A percentile compares a stretch with the other conserved stretches of the same genome.
Conservation (phyloP, 305 asterid genomes). For the Fraxinus floribunda region DNA sequence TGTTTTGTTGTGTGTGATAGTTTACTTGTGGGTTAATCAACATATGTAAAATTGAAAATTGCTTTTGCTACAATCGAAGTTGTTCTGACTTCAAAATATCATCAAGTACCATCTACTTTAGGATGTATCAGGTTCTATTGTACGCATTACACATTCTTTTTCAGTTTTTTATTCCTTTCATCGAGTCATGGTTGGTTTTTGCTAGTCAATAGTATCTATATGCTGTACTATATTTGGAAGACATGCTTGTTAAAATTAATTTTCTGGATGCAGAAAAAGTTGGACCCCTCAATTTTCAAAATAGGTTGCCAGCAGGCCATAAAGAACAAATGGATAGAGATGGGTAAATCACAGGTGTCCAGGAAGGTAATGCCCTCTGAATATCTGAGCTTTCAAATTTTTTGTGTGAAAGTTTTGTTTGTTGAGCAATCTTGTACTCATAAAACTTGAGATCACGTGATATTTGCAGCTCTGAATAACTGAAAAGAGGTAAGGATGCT, state of each 20-base stretch:
- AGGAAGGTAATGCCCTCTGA: slow-evolving; percentile 53
- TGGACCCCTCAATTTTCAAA: slow-evolving; percentile 59
- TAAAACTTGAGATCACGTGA: not conserved
- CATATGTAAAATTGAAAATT: not conserved
- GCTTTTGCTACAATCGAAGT: not conserved
- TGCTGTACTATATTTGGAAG: slow-evolving; percentile 8
- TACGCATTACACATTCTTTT: not conserved
- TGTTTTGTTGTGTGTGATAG: not conserved
- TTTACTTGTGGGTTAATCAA: not conserved
- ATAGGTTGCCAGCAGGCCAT: slow-evolving; percentile 81
- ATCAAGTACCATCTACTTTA: not conserved
- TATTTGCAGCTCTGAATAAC: not conserved
- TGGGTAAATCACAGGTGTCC: slow-evolving; percentile 57
- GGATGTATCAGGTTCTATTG: not conserved
- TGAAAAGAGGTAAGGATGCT: not conserved
- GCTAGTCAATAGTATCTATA: not conserved
- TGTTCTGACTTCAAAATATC: not conserved
- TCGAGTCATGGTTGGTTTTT: slow-evolving; percentile 8
- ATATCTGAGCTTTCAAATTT: slow-evolving; percentile 9
- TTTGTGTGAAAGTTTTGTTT: not conserved
- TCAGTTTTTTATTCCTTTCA: not conserved
- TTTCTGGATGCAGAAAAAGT: slow-evolving; percentile 53
- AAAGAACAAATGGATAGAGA: slow-evolving; percentile 84
- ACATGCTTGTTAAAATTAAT: slow-evolving; percentile 21
- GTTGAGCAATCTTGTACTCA: not conserved